Base-by-base conservation (phyloP, 768 basidiomycete genomes). In the Rickenella mellea region DNA sequence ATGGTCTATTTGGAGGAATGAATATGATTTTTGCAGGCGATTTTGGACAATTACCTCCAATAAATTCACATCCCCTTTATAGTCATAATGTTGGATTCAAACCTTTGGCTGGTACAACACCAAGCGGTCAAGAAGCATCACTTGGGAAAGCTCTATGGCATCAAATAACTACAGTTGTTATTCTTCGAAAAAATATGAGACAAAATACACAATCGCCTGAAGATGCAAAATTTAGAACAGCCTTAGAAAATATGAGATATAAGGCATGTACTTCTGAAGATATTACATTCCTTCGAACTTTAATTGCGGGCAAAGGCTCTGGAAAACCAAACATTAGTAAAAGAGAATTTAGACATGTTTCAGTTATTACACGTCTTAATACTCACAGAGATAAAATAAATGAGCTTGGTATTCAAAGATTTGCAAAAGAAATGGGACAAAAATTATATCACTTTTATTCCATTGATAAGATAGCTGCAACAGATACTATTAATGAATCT, bases 1-100 rank as follows among this genome's bases (percentile, higher is more conserved):
- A 52, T 27, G 30, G 35, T n/a, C 12, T 38, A 39, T 40, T 44
- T 39, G 11, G 40, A 14, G 63, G 66, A 0, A 51, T 69, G 42
- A 66, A 62, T 41, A 51, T 71, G 4, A 63, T 70, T 2, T 17
- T 71, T 3, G 50, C 52, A 17, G 70, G 70, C 0, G 67, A 71
- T 38, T 59, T 69, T 11, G 67, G 71, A 41, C 70, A 70, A 49
- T 70, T 72, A 46, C 69, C 67, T 2, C 68, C 66, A 0, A 67
- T 72, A 30, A 38, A 14, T 11, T 29, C 28, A 12, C n/a, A n/a
- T n/a, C n/a, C 41, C 9, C 21, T 36, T 15, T 42, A 42, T 22
- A 19, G 14, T 8, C 14, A 42, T 19, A 32, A 8, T 11, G 15
- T 39, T 12, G 10, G 8, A n/a, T 11, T 21, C 8, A 7, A 10